phyloP scores from a whole-genome alignment of 805 yeast species.

The Yarrowia sp. region DNA sequence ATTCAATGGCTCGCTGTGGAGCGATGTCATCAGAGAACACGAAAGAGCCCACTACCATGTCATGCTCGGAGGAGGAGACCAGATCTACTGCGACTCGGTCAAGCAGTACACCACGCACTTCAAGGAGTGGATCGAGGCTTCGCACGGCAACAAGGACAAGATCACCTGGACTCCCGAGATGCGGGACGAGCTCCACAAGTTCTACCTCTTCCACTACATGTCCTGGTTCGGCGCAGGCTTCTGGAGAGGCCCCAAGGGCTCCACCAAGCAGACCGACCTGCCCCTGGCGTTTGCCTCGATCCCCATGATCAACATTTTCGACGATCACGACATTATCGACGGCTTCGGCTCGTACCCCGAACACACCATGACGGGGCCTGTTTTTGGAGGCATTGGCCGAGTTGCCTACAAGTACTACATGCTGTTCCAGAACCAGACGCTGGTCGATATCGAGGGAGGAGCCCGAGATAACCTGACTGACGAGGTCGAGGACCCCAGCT shows the following conservation, averaged over 20 bases:
- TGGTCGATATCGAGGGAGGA: conserved; percentile 44
- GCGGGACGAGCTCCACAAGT: conserved; percentile 55
- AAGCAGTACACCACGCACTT: conserved; percentile 51
- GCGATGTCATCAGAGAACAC: conserved; percentile 74
- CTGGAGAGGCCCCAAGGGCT: conserved; percentile 70
- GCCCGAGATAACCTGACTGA: conserved; percentile 14
- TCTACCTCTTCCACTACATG: conserved; percentile 70
- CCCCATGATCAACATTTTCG: conserved; percentile 82
- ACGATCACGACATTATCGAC: conserved; percentile 95
- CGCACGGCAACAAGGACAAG: conserved; percentile 47
- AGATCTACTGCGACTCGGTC: conserved; percentile 82
- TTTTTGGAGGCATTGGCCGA: conserved; percentile 70
- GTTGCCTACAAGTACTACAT: conserved; percentile 82
- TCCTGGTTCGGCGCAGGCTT: conserved; percentile 89
- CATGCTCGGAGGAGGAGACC: conserved; percentile 98
- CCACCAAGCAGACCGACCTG: conserved; percentile 62
- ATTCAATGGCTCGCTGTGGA: conserved; percentile 81
- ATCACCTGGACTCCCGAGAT: conserved; percentile 50
- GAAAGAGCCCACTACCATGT: conserved; percentile 70
- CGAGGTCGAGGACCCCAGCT: conserved; percentile 46
- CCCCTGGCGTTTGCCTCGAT: conserved; percentile 78
- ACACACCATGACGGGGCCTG: conserved; percentile 65
- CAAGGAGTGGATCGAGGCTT: conserved; percentile 60
- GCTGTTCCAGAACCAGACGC: conserved; percentile 85
- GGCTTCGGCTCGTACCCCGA: conserved; percentile 90